phyloP scores from a whole-genome alignment of 75 land plant genomes.

The Sequoiadendron giganteum region DNA sequence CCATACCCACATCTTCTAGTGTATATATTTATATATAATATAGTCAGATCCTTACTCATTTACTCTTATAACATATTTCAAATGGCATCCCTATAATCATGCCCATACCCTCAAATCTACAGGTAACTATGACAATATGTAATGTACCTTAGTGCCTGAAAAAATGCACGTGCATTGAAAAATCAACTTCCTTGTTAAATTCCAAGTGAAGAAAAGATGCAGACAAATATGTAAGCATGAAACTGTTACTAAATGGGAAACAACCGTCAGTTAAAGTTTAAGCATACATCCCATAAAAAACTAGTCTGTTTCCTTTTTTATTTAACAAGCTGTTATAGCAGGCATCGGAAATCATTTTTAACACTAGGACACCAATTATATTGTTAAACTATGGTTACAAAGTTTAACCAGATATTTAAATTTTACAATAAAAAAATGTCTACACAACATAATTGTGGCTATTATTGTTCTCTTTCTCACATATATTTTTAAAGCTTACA shows the following conservation, averaged over 20 bases:
- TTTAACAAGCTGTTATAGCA: background rate
- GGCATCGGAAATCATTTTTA: background rate
- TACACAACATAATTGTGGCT: background rate
- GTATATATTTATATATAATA: background rate
- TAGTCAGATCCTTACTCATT: background rate
- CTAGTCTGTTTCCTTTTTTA: background rate
- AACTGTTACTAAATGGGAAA: background rate
- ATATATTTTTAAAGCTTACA: background rate
- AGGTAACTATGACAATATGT: background rate
- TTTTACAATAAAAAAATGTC: background rate
- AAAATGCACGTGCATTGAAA: background rate
- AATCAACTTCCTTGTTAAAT: background rate
- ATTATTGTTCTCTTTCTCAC: background rate
- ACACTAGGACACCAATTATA: background rate
- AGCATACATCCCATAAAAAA: no score
- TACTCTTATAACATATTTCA: background rate
- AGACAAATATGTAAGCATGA: background rate
- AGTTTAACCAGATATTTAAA: background rate
- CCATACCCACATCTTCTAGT: background rate
- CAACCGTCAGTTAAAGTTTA: background rate
- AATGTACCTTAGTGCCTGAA: background rate
- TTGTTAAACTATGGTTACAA: background rate
- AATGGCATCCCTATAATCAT: background rate
- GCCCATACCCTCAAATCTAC: background rate
- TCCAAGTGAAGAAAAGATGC: background rate